Conservation (phyloP, 2,329 filamentous ascomycete genomes). For the Trichoderma lentiforme region DNA sequence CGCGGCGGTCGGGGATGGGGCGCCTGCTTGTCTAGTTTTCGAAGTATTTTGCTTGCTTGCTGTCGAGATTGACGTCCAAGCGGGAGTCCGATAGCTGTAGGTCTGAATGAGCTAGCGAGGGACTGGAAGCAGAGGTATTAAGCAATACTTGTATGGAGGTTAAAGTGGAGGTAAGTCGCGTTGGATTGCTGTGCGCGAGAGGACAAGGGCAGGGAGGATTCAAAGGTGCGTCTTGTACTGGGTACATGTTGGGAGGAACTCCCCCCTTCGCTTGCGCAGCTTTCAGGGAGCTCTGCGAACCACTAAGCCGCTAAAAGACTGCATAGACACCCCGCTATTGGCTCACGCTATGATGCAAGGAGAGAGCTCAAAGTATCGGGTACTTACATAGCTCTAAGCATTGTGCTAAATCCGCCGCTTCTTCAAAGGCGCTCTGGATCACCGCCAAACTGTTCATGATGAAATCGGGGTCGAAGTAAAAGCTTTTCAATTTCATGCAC, state of each 20-base stretch:
- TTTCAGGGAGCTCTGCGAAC: not conserved
- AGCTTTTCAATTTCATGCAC: not conserved
- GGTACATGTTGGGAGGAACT: not conserved
- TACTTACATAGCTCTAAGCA: not conserved
- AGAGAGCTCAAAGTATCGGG: not conserved
- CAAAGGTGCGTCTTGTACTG: not conserved
- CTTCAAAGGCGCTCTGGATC: not conserved
- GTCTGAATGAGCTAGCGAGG: not conserved
- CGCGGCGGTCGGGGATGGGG: not conserved
- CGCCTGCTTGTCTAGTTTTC: not conserved
- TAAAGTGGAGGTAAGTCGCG: conserved; percentile 16
- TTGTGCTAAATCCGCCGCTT: not conserved
- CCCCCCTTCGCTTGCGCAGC: not conserved
- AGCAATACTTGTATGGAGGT: conserved; percentile 8
- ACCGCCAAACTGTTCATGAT: not conserved
- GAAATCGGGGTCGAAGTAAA: not conserved
- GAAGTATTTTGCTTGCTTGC: not conserved
- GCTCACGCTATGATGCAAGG: not conserved
- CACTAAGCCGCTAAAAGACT: not conserved
- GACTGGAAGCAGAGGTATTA: conserved; percentile 5
- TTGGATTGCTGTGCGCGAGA: conserved; percentile 11
- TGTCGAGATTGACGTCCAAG: not conserved
- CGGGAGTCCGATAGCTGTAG: not conserved
- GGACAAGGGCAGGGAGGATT: not conserved
- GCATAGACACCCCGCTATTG: not conserved